These are phyloP conservation scores for Purpureocillium lavendulum DNA, from an alignment of 2,329 filamentous ascomycete genomes.

Conservation along the genomic window DNA sequence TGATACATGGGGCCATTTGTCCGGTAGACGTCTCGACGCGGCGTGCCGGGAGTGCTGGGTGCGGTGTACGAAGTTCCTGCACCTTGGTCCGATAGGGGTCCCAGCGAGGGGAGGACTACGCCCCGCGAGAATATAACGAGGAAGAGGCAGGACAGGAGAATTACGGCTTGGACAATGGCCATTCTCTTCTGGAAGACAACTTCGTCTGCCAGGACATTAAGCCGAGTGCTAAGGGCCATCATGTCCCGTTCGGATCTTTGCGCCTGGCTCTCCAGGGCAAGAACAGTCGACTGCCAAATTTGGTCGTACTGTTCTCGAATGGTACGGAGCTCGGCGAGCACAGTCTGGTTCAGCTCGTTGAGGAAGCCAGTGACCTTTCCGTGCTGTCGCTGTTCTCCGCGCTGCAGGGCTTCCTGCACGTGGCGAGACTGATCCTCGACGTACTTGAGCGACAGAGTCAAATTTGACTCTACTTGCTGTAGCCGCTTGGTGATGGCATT, in stretches of 20 bases:
- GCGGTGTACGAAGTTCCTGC: conserved; percentile 12
- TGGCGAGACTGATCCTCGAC: conserved; percentile 94
- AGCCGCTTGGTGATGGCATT: conserved; percentile 92
- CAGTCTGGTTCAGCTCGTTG: conserved; percentile 76
- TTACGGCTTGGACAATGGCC: conserved; percentile 81
- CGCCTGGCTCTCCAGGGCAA: conserved; percentile 82
- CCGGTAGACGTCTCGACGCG: conserved; percentile 5
- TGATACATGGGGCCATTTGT: neutral
- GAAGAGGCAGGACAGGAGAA: conserved; percentile 78
- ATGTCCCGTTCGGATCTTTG: conserved; percentile 79
- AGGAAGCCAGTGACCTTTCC: conserved; percentile 77
- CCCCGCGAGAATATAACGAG: conserved; percentile 73
- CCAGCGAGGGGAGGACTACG: conserved; percentile 26
- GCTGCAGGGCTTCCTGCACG: conserved; percentile 75
- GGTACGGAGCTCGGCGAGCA: conserved; percentile 69
- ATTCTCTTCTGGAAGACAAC: conserved; percentile 82
- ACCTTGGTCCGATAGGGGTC: conserved; percentile 19
- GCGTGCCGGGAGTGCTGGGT: conserved; percentile 10
- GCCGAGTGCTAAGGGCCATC: conserved; percentile 67
- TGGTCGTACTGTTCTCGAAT: conserved; percentile 88
- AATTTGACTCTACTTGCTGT: conserved; percentile 84
- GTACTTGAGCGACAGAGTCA: conserved; percentile 86
- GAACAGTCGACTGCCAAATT: conserved; percentile 90
- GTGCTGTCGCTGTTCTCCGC: conserved; percentile 80
- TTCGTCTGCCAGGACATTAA: conserved; percentile 90